These are phyloP conservation scores for Blastomyces parvus DNA, from an alignment of 2,329 filamentous ascomycete genomes.

Conservation along the genomic window DNA sequence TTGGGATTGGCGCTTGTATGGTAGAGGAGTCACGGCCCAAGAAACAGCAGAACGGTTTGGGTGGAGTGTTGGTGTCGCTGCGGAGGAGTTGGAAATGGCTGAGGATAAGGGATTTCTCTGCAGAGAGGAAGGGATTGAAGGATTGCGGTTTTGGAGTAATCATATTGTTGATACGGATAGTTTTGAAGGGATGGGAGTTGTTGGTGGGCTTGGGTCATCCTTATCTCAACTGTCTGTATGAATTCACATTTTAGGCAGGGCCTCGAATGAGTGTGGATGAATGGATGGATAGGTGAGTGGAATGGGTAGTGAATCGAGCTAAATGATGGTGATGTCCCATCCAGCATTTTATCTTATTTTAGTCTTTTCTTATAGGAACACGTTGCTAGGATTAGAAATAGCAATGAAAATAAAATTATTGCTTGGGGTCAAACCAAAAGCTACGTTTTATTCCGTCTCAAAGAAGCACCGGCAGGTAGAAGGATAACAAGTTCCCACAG, in stretches of 20 bases:
- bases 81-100: slow-evolving; percentile 93
- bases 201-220: not conserved
- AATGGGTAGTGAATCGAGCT: not conserved
- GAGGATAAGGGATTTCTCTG: slow-evolving; percentile 83
- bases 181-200: slow-evolving; percentile 10
- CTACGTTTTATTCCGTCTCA: not conserved
- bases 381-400: not conserved
- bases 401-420: not conserved
- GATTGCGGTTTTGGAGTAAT: slow-evolving; percentile 89
- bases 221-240: slow-evolving; percentile 7
- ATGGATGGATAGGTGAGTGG: not conserved
- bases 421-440: too few relatives aligned
- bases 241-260: slow-evolving; percentile 1
- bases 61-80: slow-evolving; percentile 94
- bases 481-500: not conserved
- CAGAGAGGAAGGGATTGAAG: slow-evolving; percentile 84
- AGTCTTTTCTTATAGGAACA: not conserved
- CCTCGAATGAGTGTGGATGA: not conserved
- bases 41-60: slow-evolving; percentile 84
- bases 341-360: not conserved
- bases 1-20: slow-evolving; percentile 72
- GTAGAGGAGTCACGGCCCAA: slow-evolving; percentile 78
- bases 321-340: not conserved
- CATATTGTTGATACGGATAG: slow-evolving; percentile 27
- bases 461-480: not conserved